Evolutionary conservation across 2,329 filamentous ascomycete genomes (phyloP).

Genomic region (Cytospora piceicola): DNA sequence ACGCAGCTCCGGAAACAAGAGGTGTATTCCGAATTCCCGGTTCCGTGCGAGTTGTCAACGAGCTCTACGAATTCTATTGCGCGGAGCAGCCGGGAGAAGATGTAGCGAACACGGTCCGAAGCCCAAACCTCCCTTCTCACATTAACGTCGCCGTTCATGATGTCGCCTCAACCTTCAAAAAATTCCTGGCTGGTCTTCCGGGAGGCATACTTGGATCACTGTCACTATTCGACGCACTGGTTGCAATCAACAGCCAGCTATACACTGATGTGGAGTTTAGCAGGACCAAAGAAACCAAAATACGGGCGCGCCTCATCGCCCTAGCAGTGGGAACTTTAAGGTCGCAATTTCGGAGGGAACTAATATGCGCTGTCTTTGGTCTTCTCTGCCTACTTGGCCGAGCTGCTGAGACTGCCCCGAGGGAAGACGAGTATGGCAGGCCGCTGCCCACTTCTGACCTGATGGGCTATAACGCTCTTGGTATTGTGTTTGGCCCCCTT

Average conservation of each 20-base stretch:
- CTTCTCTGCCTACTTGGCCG: conserved; percentile 65
- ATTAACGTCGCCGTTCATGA: conserved; percentile 65
- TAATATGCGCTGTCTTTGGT: conserved; percentile 70
- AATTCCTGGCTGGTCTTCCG: conserved; percentile 63
- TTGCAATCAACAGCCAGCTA: conserved; percentile 63
- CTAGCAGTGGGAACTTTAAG: conserved; percentile 63
- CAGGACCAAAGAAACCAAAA: conserved; percentile 57
- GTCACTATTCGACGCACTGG: conserved; percentile 63
- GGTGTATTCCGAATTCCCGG: conserved; percentile 69
- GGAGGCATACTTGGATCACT: conserved; percentile 69
- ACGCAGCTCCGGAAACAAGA: conserved; percentile 47
- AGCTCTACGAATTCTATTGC: conserved; percentile 68
- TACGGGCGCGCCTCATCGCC: conserved; percentile 68
- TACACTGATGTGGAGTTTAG: conserved; percentile 55
- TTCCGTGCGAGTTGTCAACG: conserved; percentile 58
- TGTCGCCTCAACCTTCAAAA: conserved; percentile 70
- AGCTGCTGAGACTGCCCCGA: conserved; percentile 56
- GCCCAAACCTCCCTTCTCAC: conserved; percentile 62
- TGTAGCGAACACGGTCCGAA: conserved; percentile 61
- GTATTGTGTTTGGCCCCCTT: conserved; percentile 68
- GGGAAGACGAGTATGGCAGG: conserved; percentile 55
- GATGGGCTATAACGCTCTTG: conserved; percentile 67
- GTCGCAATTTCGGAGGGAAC: conserved; percentile 62
- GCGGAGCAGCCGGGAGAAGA: conserved; percentile 51
- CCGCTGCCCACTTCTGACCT: conserved; percentile 60